Evolutionary conservation across 805 yeast genomes (phyloP).

Genomic region (Lachancea mirantina): DNA sequence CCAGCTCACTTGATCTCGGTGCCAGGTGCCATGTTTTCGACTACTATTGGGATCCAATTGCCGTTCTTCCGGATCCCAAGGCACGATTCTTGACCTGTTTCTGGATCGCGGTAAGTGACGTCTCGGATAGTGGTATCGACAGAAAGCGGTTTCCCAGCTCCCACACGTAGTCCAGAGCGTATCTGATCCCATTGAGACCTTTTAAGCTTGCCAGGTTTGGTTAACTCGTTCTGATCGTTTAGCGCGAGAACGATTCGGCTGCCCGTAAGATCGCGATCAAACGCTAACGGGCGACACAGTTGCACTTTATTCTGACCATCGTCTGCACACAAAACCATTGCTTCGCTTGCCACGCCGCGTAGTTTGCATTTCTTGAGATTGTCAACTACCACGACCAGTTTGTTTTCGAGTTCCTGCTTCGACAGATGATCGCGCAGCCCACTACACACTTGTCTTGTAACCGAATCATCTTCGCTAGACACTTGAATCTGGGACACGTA

Average conservation of each 20-base stretch:
- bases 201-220: constrained; percentile 15
- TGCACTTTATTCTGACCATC: constrained; percentile 14
- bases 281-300: constrained; percentile 12
- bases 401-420: constrained; percentile 31
- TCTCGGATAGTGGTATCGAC: constrained; percentile 6
- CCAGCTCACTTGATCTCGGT: constrained; percentile 15
- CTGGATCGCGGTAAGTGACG: constrained; percentile 14
- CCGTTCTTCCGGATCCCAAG: constrained; percentile 11
- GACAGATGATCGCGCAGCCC: constrained; percentile 47
- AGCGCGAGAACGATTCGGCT: constrained; percentile 11
- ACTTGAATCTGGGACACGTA: constrained; percentile 47
- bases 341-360: constrained; percentile 56
- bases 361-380: constrained; percentile 57
- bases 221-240: background rate
- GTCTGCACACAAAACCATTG: constrained; percentile 64
- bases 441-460: constrained; percentile 41
- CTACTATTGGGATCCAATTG: constrained; percentile 11
- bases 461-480: constrained; percentile 9
- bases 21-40: constrained; percentile 14
- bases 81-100: constrained; percentile 6
- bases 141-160: constrained; percentile 1
- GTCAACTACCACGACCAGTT: constrained; percentile 45
- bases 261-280: constrained; percentile 11
- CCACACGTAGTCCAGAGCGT: constrained; percentile 13
- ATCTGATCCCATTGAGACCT: constrained; percentile 19